Base-by-base conservation (phyloP, 441 rosid species). In the Populus hybrid region DNA sequence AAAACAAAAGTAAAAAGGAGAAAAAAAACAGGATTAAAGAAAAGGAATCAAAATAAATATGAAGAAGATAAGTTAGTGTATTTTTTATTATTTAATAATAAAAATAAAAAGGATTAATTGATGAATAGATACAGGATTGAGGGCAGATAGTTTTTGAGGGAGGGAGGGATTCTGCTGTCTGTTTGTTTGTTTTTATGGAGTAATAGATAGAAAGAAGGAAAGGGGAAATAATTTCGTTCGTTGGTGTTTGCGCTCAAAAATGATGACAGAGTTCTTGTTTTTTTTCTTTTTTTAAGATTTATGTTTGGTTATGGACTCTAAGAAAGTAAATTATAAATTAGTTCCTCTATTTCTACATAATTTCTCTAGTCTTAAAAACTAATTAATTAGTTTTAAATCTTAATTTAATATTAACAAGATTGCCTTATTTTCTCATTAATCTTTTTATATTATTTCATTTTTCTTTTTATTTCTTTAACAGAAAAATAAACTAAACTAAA, bases 101-200 rank as follows among this genome's bases (percentile, higher is more conserved):
- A 68, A 23, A 79, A 21, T 56, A 7, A 64, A 45, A 14, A 14
- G 53, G 75, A 64, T 45, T 50, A 64, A 71, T 63, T 11, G 69
- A 71, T 67, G 71, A 59, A 76, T 21, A 59, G 50, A 80, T 56
- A 76, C 76, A 80, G 65, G 68, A 35, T 65, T 75, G 38, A n/a
- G 26, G 72, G 45, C 45, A 40, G 45, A 40, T 11, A 40, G 45
- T 9, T 40, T 40, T 53, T 45, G 50, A 63, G 6, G 42, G 33
- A n/a, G 35, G 26, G 70, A 21, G 45, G 42, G 4, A 21, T 26
- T 7, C 61, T 7, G 9, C 10, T 10, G 5, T 11, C 11, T 10
- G 5, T 8, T 16, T n/a, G 42, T 35, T 69, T 36, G 8, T n/a
- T 69, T 10, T 9, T 69, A 6, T 45, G 56, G 56, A 45, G 56